Evolutionary conservation across 805 yeast species (phyloP).

Genomic region (Cyberlindnera mississippiensis): DNA sequence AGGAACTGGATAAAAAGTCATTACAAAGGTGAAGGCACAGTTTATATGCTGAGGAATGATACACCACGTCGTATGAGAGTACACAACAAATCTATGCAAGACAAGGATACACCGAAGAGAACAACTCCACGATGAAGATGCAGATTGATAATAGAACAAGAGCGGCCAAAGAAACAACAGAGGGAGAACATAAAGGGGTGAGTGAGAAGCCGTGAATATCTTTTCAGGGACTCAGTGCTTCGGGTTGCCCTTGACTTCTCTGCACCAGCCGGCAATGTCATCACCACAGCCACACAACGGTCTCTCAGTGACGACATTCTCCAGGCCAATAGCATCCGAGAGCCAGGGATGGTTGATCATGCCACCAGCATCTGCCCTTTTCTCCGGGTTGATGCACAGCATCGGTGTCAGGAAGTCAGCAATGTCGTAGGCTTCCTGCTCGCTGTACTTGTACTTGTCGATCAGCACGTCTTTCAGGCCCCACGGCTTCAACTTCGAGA

Average conservation of each 20-base stretch:
- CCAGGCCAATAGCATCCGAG: constrained; percentile 70
- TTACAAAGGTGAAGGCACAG: no score
- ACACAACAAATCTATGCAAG: no score
- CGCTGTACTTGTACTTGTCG: constrained; percentile 78
- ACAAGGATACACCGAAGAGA: no score
- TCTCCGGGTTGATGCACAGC: constrained; percentile 73
- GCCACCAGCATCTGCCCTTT: constrained; percentile 94
- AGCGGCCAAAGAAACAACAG: no score
- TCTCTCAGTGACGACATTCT: constrained; percentile 63
- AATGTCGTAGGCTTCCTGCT: constrained; percentile 65
- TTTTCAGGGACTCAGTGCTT: no score
- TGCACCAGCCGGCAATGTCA: constrained; percentile 89
- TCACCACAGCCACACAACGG: constrained; percentile 76
- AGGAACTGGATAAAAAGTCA: no score
- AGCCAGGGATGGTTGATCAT: constrained; percentile 86
- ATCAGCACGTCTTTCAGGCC: constrained; percentile 71
- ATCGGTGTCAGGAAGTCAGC: constrained; percentile 79
- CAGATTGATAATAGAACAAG: no score
- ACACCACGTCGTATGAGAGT: no score
- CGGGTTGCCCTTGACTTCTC: constrained; percentile 49
- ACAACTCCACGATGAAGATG: no score
- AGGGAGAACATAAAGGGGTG: no score
- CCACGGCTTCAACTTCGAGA: constrained; percentile 86
- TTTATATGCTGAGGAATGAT: no score
- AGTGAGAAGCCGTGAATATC: no score